A percentile compares a stretch with the other conserved stretches of the same genome.
Conservation (phyloP, 768 basidiomycete species). For the Kwoniella bestiolae region DNA sequence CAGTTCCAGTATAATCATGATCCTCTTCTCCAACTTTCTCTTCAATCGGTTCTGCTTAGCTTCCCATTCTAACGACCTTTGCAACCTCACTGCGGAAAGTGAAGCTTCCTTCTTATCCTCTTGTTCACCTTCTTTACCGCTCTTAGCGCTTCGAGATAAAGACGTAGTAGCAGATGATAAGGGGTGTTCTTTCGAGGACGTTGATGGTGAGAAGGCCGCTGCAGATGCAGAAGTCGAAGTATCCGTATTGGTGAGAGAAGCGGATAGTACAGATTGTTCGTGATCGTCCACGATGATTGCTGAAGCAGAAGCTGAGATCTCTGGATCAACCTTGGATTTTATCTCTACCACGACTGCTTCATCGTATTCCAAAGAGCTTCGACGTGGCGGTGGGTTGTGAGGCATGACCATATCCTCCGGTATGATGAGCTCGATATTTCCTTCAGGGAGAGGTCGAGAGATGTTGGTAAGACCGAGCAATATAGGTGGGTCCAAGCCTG, state of each 20-base stretch:
- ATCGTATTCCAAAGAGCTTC: constrained; percentile 38
- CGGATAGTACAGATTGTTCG: constrained; percentile 32
- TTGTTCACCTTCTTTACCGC: constrained; percentile 45
- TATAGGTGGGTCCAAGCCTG: not conserved
- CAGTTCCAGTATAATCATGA: constrained; percentile 81
- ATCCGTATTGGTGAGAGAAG: constrained; percentile 40
- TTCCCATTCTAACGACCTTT: constrained; percentile 47
- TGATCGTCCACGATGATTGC: constrained; percentile 15
- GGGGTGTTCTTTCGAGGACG: constrained; percentile 39
- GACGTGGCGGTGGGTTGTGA: constrained; percentile 43
- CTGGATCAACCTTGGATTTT: constrained; percentile 9
- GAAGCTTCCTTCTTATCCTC: constrained; percentile 18
- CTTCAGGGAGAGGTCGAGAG: not conserved
- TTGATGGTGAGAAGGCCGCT: constrained; percentile 38
- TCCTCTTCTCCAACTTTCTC: constrained; percentile 55
- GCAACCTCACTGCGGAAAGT: constrained; percentile 40
- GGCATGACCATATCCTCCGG: constrained; percentile 40
- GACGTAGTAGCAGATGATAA: constrained; percentile 56
- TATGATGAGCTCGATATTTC: constrained; percentile 24
- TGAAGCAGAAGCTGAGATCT: constrained; percentile 9
- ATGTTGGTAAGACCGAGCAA: constrained; percentile 28
- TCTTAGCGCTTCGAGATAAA: constrained; percentile 52
- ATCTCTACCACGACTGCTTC: constrained; percentile 2
- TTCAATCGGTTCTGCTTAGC: constrained; percentile 38
- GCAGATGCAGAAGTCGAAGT: constrained; percentile 33